Base-by-base conservation (phyloP, 164 flowering plant species). In the Houttuynia cordata region DNA sequence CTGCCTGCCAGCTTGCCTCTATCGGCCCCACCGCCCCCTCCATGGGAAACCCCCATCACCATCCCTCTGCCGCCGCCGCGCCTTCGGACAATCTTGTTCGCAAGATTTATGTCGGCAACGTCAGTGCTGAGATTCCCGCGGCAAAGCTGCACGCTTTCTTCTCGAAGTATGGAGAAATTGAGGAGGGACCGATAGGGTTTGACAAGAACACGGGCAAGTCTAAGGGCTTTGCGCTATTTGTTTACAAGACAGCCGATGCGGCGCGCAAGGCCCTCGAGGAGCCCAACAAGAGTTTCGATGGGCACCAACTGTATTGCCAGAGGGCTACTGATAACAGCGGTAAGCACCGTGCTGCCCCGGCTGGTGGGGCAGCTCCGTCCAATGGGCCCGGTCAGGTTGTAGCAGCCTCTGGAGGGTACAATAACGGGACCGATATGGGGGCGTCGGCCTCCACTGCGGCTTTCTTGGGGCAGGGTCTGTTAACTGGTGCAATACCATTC, bases 1-100 rank as follows among this genome's bases (percentile, higher is more conserved):
- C 84, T 9, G 77, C 73, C 0, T 70, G 77, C 25, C 81, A 78
- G 64, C 68, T 78, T 12, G 81, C 81, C 0, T 61, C 78, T 7
- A 62, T 70, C 0, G 82, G 79, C 17, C 73, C 78, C 0, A 68
- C 61, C 6, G 34, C 71, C 24, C 10, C 54, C n/a, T n/a, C n/a
- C 30, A 18, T 52, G 20, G 51, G 24, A 20, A 18, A 39, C 40
- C 2, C 1, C 7, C 45, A 19, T 47, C 24, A 52, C 18, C 7
- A 34, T 25, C 24, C 10, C 42, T 10, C 54, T 19, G 42, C 66
- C n/a, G 24, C 59, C 39, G 51, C 45, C 34, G 23, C 52, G 13
- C 23, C 57, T 62, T 70, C 65, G 7, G 75, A 74, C n/a, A 53
- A 41, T 12, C 20, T 68, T 24, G 57, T 57, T 22, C 58, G 74